phyloP scores from a whole-genome alignment of 1,139 yeast species.

The Suhomyces atakaporum region DNA sequence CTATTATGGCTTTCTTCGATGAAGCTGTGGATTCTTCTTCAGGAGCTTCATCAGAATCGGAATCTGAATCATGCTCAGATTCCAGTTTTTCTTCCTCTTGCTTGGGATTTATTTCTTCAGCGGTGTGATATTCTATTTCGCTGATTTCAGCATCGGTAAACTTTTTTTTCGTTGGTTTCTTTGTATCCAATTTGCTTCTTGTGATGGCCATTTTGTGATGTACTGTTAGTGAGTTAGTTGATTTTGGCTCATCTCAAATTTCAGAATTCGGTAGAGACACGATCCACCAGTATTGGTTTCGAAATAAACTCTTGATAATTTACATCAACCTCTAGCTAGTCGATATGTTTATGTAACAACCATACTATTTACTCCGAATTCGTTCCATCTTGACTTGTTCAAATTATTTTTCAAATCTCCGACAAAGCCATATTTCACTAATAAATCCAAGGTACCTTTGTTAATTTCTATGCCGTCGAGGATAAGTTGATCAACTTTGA shows the following conservation, averaged over 20 bases:
- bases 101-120: slow-evolving; percentile 19
- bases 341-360: slow-evolving; percentile 26
- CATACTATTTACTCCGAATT: slow-evolving; percentile 38
- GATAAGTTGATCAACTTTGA: slow-evolving; percentile 26
- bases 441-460: slow-evolving; percentile 29
- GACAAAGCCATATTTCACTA: slow-evolving; percentile 24
- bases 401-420: slow-evolving; percentile 28
- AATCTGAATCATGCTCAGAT: slow-evolving; percentile 19
- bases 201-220: slow-evolving; percentile 20
- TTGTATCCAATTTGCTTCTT: slow-evolving; percentile 17
- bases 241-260: slow-evolving; percentile 8
- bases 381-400: slow-evolving; percentile 34
- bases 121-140: slow-evolving; percentile 20
- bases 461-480: slow-evolving; percentile 42
- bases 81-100: slow-evolving; percentile 19
- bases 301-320: not conserved
- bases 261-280: slow-evolving; percentile 4
- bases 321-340: no score
- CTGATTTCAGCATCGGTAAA: slow-evolving; percentile 20
- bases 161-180: slow-evolving; percentile 21
- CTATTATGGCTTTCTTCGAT: slow-evolving; percentile 34
- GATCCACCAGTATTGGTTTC: slow-evolving; percentile 5
- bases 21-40: slow-evolving; percentile 44
- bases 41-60: slow-evolving; percentile 48
- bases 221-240: not conserved